phyloP scores from a whole-genome alignment of 2,329 filamentous ascomycete genomes.

The Neurospora crassa region DNA sequence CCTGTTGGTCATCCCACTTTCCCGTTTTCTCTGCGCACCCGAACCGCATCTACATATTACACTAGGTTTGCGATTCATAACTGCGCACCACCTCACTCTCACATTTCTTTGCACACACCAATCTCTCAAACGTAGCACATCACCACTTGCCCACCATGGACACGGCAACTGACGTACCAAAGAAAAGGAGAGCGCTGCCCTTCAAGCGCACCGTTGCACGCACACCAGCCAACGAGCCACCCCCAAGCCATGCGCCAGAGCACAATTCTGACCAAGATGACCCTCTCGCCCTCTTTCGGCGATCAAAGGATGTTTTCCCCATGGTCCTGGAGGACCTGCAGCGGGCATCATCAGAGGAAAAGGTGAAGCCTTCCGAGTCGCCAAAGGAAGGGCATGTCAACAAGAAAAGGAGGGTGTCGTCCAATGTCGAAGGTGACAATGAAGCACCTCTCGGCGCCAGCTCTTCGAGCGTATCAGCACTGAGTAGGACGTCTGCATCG shows the following conservation, averaged over 20 bases:
- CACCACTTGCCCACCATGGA: background rate
- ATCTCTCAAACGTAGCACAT: background rate
- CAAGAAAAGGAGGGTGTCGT: constrained; percentile 1
- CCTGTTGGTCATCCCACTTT: background rate
- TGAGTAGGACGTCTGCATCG: background rate
- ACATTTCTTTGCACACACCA: background rate
- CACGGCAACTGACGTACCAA: constrained; percentile 8
- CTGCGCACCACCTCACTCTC: background rate
- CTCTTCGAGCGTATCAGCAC: background rate
- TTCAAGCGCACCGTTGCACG: constrained; percentile 20
- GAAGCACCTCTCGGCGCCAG: background rate
- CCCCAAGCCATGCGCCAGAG: background rate
- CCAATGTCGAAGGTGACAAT: background rate
- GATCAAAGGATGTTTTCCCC: constrained; percentile 39
- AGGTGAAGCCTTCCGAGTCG: constrained; percentile 5
- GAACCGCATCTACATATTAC: background rate
- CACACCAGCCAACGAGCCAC: constrained; percentile 1
- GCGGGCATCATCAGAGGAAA: background rate
- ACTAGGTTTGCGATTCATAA: background rate
- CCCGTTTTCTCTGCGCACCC: background rate
- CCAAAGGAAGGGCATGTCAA: constrained; percentile 6
- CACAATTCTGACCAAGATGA: constrained; percentile 18
- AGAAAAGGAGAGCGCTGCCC: constrained; percentile 17
- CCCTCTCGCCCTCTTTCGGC: constrained; percentile 40
- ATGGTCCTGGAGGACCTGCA: constrained; percentile 21